These are phyloP conservation scores for Colletotrichum aenigma DNA, from an alignment of 2,329 filamentous ascomycete genomes.

Conservation along the genomic window DNA sequence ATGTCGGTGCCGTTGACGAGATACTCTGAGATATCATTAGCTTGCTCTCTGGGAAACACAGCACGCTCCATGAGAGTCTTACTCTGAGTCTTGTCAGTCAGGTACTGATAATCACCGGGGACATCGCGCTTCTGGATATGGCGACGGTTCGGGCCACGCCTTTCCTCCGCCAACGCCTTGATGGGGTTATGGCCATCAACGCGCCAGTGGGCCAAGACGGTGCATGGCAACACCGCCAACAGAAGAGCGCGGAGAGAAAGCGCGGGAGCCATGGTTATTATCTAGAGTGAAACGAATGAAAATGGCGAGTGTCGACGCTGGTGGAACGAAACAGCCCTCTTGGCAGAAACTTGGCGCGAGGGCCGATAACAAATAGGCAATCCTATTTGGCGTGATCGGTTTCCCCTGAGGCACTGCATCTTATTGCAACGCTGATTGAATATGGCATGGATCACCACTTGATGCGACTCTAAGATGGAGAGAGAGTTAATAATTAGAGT, in stretches of 20 bases:
- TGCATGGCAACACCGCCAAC: background rate
- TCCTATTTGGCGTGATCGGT: background rate
- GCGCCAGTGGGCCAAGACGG: conserved; percentile 1
- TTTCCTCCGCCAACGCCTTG: background rate
- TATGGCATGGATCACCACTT: background rate
- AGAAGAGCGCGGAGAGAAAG: background rate
- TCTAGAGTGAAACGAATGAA: background rate
- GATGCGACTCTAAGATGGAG: background rate
- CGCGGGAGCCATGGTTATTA: background rate
- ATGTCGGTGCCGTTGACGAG: conserved; percentile 67
- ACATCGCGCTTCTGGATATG: background rate
- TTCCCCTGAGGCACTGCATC: background rate
- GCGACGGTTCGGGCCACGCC: background rate
- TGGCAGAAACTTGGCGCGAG: background rate
- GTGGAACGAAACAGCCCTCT: background rate
- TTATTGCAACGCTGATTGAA: background rate
- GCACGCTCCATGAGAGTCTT: accelerated
- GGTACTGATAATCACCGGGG: background rate
- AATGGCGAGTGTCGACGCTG: background rate
- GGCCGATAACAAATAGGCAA: background rate
- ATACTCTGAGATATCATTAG: conserved; percentile 51
- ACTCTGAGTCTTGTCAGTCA: conserved; percentile 6
- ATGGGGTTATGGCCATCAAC: background rate
- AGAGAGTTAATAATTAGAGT: background rate
- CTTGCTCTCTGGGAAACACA: accelerated